These are phyloP conservation scores for Trichosporon ovoides DNA, from an alignment of 1,284 basidiomycete species.

Conservation along the genomic window DNA sequence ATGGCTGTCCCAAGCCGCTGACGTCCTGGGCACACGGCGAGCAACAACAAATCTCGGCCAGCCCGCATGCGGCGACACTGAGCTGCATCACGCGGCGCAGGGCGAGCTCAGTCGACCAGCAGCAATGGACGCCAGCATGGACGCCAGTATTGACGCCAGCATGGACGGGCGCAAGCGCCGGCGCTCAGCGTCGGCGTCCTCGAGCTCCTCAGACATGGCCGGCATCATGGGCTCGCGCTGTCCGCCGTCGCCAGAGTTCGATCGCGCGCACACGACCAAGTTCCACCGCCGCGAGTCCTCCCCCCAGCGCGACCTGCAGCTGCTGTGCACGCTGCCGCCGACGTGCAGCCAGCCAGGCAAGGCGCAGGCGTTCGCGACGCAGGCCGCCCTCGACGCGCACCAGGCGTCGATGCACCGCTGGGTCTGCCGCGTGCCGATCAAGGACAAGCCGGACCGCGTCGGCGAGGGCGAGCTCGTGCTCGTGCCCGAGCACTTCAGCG, in stretches of 20 bases:
- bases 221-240: neutral
- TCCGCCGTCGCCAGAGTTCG: neutral
- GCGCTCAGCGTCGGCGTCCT: constrained; percentile 55
- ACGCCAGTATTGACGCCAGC: neutral
- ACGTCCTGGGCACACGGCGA: neutral
- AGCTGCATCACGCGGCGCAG: neutral
- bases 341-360: constrained; percentile 64
- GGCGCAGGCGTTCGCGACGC: constrained; percentile 59
- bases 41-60: neutral
- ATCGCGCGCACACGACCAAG: constrained; percentile 3
- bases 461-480: constrained; percentile 36
- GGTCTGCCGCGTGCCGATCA: constrained; percentile 57
- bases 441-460: constrained; percentile 24
- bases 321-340: constrained; percentile 71
- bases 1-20: neutral
- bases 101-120: neutral
- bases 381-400: constrained; percentile 68
- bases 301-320: constrained; percentile 8
- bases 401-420: constrained; percentile 76
- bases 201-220: neutral
- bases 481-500: constrained; percentile 31
- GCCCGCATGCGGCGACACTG: neutral
- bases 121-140: neutral
- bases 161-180: constrained; percentile 58
- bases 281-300: constrained; percentile 27